Base-by-base conservation (phyloP, 805 yeast species). In the Wickerhamomyces canadensis region DNA sequence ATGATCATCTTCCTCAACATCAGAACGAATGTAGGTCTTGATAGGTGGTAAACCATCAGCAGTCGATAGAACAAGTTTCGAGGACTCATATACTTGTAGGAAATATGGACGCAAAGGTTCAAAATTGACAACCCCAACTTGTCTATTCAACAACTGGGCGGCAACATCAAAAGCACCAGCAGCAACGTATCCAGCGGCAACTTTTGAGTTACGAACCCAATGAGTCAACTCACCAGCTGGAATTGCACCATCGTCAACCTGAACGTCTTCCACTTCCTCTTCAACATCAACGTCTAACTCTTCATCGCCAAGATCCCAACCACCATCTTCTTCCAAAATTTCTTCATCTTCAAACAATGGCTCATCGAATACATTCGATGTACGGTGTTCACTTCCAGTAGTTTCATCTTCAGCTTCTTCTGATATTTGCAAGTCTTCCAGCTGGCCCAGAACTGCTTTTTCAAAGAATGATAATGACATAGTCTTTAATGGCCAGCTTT, bases 131-230 rank as follows among this genome's bases (percentile, higher is more conserved):
- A 86, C 76, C 51, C 97, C 98, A 31, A 81, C 70, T 62, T 94
- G 98, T 54, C 91, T 83, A 67, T 82, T 79, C 52, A 93, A 73
- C 56, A 94, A 75, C 53, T 88, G 94, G 27, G 96, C 93, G 27
- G 98, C 99, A 37, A 91, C 84, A 48, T 88, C 97, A 58, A 91
- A 91, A 5, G 94, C 84, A 51, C 99, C 99, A 3, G 96, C 88
- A 2, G 98, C 97, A 53, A 83, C 88, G 51, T 87, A 85, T 19
- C 86, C 87, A 22, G 96, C 97, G 5, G 97, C 87, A 38, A 89
- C 74, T 45, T 82, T 84, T 14, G 96, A 84, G 61, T 84, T 86
- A 48, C 91, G 82, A 22, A 85, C 74, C 98, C 99, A 94, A 41
- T 62, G 61, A 4, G 80, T 80, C 23, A 78, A 62, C 57, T 89